Evolutionary conservation across 2,329 filamentous ascomycete genomes (phyloP).

Genomic region (Atkinsonella texensis): DNA sequence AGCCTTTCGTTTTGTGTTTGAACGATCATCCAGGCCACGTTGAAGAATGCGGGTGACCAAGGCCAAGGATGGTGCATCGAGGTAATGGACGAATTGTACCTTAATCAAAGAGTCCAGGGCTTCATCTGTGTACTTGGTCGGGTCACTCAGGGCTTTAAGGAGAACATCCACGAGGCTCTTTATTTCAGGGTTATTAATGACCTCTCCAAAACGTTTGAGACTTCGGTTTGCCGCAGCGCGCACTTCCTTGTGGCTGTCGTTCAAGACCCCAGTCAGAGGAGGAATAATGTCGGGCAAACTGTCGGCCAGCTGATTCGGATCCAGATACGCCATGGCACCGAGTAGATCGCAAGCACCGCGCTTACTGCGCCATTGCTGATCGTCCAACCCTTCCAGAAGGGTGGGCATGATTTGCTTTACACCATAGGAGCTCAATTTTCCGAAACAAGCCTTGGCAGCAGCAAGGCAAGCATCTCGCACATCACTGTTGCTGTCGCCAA

Average conservation of each 20-base stretch:
- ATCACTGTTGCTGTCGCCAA: conserved; percentile 78
- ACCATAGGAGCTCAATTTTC: conserved; percentile 84
- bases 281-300: conserved; percentile 96
- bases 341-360: conserved; percentile 94
- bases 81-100: conserved; percentile 94
- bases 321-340: conserved; percentile 96
- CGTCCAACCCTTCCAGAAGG: conserved; percentile 81
- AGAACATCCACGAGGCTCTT: conserved; percentile 84
- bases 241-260: conserved; percentile 97
- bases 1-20: conserved; percentile 90
- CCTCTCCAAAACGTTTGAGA: conserved; percentile 94
- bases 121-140: conserved; percentile 92
- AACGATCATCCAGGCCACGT: conserved; percentile 80
- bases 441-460: conserved; percentile 88
- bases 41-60: conserved; percentile 92
- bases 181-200: conserved; percentile 95
- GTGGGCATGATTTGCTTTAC: conserved; percentile 92
- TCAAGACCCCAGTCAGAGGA: conserved; percentile 82
- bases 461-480: conserved; percentile 89
- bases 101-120: conserved; percentile 91
- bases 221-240: conserved; percentile 84
- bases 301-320: conserved; percentile 83
- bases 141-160: conserved; percentile 92
- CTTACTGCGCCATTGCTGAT: conserved; percentile 95
- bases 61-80: conserved; percentile 93